A percentile compares a stretch with the other conserved stretches of the same genome.
These are phyloP conservation scores for Silene conica DNA, from an alignment of 148 eudicot species.

Conservation along the genomic window DNA sequence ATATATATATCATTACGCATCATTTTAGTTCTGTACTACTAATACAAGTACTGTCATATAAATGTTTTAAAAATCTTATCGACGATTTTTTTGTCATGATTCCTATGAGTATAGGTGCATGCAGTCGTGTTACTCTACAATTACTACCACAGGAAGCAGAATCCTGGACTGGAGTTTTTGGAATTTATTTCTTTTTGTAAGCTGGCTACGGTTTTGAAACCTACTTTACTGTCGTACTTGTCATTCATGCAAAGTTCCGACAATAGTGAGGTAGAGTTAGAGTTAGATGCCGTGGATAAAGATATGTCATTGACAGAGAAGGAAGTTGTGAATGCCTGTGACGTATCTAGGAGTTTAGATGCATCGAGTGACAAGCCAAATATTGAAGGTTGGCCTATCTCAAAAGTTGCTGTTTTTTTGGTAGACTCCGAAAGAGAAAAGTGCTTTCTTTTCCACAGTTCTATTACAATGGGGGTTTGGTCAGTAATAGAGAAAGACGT, in stretches of 20 bases:
- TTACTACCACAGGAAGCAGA: slow-evolving; percentile 67
- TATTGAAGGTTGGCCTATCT: slow-evolving; percentile 59
- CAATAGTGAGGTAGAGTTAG: slow-evolving; percentile 24
- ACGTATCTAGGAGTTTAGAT: slow-evolving; percentile 49
- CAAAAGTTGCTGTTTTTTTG: slow-evolving; percentile 64
- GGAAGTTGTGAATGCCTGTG: slow-evolving; percentile 63
- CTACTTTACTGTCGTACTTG: slow-evolving; percentile 43
- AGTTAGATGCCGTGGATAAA: slow-evolving; percentile 35
- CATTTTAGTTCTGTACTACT: neutral
- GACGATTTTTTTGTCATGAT: slow-evolving; percentile 12
- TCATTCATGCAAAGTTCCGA: slow-evolving; percentile 37
- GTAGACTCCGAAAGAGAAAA: slow-evolving; percentile 52
- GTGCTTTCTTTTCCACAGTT: slow-evolving; percentile 52
- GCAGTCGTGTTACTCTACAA: slow-evolving; percentile 90
- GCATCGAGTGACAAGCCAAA: slow-evolving; percentile 39
- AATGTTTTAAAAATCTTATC: neutral
- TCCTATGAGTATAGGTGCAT: slow-evolving; percentile 52
- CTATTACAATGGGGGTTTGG: slow-evolving; percentile 79
- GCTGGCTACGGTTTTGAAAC: slow-evolving; percentile 52
- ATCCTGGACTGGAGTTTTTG: slow-evolving; percentile 47
- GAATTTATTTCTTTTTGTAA: slow-evolving; percentile 65
- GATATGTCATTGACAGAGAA: slow-evolving; percentile 72
- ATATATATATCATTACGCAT: neutral
- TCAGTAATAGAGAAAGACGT: slow-evolving; percentile 64
- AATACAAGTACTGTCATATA: neutral